Conservation (phyloP, 768 basidiomycete genomes). For the Rhodotorula diobovata region DNA sequence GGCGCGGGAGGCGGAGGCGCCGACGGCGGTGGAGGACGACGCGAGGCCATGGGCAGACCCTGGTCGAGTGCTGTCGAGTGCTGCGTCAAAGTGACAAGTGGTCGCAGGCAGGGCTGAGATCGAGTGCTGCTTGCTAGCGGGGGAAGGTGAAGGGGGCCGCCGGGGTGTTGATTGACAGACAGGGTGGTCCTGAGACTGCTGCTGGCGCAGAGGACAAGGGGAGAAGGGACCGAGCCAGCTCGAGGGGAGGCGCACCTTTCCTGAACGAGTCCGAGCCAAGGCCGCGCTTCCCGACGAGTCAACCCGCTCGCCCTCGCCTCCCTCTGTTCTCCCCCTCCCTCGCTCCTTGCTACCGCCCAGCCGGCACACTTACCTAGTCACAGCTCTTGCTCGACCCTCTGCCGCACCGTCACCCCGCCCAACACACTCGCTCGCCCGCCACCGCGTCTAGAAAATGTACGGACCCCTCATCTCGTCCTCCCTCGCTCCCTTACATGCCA, state of each 20-base stretch:
- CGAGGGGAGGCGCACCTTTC: no score
- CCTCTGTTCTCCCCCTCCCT: neutral
- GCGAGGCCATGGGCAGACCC: neutral
- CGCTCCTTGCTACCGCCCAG: neutral
- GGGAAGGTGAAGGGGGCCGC: no score
- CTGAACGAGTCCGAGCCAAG: no score
- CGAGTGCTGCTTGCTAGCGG: neutral
- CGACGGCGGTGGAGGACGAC: neutral
- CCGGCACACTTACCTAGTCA: neutral
- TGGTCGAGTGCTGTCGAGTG: neutral
- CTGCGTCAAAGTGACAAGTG: no score
- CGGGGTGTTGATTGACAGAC: no score
- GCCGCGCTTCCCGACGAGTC: no score
- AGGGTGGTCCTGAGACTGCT: no score
- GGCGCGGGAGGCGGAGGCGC: neutral
- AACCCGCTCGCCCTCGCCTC: neutral
- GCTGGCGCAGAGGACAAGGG: no score
- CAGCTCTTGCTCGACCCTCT: neutral
- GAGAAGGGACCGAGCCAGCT: no score
- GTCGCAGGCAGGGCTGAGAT: neutral
- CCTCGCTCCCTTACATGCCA: no score
- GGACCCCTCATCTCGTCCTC: neutral
- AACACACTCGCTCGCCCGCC: neutral
- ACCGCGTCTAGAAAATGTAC: neutral
- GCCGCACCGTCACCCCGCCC: neutral